Base-by-base conservation (phyloP, 1,284 basidiomycete species). In the Singerocomus inundabilis region DNA sequence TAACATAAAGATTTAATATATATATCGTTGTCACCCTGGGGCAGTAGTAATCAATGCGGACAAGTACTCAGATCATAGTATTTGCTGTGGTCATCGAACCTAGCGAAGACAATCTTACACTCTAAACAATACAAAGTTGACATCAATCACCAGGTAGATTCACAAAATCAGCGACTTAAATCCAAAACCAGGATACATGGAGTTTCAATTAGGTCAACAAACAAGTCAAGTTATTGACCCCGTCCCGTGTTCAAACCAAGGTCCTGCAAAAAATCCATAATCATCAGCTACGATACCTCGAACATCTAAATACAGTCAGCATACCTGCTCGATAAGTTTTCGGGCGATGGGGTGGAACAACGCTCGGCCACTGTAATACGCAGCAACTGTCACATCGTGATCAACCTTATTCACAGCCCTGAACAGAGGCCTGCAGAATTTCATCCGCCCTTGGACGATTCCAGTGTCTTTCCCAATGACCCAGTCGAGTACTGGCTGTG, bases 301-400 rank as follows among this genome's bases (percentile, higher is more conserved):
- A 34, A 12, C 7, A 33, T 9, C 18, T 6, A 33, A 21, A 16
- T 10, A 15, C 6, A 11, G 13, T 13, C 6, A 4, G 49, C 66
- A 34, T 53, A 87, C 88, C 81, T 87, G 85, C 52, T 86, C 85
- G 56, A 92, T 85, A 52, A 91, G 59, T 63, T 75, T 80, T 53
- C 80, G 73, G n/a, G 88, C 87, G 56, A 91, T 89, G 0, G 90
- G 85, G 67, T 91, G 89, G 75, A 91, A 93, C 28, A 73, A 71
- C 8, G 63, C 62, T 62, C 80, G 80, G 52, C 80, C 72, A 35
- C 71, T 71, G 30, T 59, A 57, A 64, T 87, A 93, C n/a, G 73
- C 75, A 18, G 75, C 74, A 54, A 81, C 68, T 0, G 94, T 88
- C 38, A 89, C 70, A 15, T 75, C 69, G 6, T 72, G 68, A 64